Evolutionary conservation across 495 filamentous ascomycete genomes (phyloP), one percentile per base, ranked within the genome.

Genomic region (Lasiosphaeria hispida): DNA sequence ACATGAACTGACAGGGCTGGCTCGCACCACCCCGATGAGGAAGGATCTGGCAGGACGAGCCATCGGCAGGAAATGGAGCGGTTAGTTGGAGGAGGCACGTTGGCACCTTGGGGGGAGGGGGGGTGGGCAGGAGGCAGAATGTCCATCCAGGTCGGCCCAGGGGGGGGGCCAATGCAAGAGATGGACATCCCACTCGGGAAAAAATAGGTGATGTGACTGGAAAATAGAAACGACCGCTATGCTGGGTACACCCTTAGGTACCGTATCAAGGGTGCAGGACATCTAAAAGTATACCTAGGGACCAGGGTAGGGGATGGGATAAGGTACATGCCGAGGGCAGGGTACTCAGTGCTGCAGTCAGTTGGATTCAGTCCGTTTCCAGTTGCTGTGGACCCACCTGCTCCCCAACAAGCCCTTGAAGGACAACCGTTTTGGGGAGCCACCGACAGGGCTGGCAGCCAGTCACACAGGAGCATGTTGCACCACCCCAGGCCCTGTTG

Each of bases 141-240:
- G 51, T 43, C 43, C 38, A 40, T 43, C 43, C 38, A 40, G 51
- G 51, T 43, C 51, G 43, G 51, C 18, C 39, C 50, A 36, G 14
- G 11, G 55, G 50, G 39, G 44, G 58, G 35, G 52, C 47, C 38
- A 50, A 56, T 54, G 58, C 49, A 42, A 47, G 53, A 43, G 36
- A 43, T 34, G 37, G 11, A 40, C 51, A 53, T 59, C 53, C 53
- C 39, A 33, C 49, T 54, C 48, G 65, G 58, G 57, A 54, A 14
- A 61, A 60, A 63, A 62, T 55, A 61, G 66, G 48, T 63, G 58
- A 53, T n/a, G 23, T 44, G 55, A 44, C 15, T 50, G 48, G 42
- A 67, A 68, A 68, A 67, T 68, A 68, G 59, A 64, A 67, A 54
- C 57, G 60, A 50, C 53, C 62, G 60, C 59, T 62, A 55, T 36